These are phyloP conservation scores for Apiospora rasikravindrae DNA, from an alignment of 2,329 filamentous ascomycete species.

Conservation along the genomic window DNA sequence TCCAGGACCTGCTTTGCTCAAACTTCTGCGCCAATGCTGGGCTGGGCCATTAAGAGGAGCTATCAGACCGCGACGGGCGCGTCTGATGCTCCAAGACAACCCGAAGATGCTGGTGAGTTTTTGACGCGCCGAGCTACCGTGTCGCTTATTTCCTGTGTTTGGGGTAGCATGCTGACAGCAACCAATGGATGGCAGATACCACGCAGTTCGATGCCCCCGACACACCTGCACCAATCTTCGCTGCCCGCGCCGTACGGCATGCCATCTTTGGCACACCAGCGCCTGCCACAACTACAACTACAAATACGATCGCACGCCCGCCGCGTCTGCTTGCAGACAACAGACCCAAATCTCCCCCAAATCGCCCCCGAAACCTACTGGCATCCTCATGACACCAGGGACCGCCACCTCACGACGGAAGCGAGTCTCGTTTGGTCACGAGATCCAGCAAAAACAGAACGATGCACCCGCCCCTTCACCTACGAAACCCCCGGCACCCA, in stretches of 20 bases:
- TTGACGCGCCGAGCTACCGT: background rate
- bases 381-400: constrained; percentile 69
- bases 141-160: constrained; percentile 18
- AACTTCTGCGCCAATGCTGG: constrained; percentile 44
- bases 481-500: background rate
- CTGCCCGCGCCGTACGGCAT: constrained; percentile 67
- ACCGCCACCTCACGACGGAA: constrained; percentile 66
- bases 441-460: constrained; percentile 49
- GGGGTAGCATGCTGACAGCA: constrained; percentile 24
- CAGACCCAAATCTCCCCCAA: constrained; percentile 7
- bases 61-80: constrained; percentile 46
- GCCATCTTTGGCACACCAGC: constrained; percentile 66
- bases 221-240: constrained; percentile 70
- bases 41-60: constrained; percentile 62
- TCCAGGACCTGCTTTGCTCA: background rate
- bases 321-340: constrained; percentile 39
- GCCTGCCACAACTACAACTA: constrained; percentile 21
- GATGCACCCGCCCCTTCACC: constrained; percentile 29
- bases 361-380: constrained; percentile 49
- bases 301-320: background rate
- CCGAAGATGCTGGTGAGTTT: constrained; percentile 32
- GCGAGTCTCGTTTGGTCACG: constrained; percentile 68
- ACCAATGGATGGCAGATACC: constrained; percentile 38
- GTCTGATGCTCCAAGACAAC: constrained; percentile 35
- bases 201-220: constrained; percentile 63